Conservation (phyloP, 1,284 basidiomycete species). For the Omphalotus olearius region DNA sequence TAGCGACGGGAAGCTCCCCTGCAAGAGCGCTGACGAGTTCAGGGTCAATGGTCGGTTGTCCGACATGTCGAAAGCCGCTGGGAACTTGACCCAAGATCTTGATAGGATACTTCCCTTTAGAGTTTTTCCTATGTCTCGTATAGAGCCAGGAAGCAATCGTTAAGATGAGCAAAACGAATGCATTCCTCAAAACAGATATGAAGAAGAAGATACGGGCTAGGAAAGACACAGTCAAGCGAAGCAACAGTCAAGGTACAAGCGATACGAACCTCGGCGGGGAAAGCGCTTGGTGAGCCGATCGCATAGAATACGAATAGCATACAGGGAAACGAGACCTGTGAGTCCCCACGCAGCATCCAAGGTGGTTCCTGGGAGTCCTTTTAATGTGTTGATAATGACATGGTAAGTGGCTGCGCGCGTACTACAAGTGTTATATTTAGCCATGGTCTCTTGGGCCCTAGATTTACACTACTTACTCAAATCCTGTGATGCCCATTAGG, state of each 20-base stretch:
- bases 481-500: conserved; percentile 79
- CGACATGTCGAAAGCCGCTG: conserved; percentile 77
- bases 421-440: conserved; percentile 30
- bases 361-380: conserved; percentile 67
- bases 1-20: conserved; percentile 83
- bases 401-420: conserved; percentile 83
- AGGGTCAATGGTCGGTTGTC: conserved; percentile 62
- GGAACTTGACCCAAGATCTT: conserved; percentile 84
- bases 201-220: conserved; percentile 89
- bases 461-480: conserved; percentile 52
- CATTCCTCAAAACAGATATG: conserved; percentile 79
- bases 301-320: conserved; percentile 70
- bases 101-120: conserved; percentile 76
- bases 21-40: conserved; percentile 69
- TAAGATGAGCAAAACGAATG: conserved; percentile 81
- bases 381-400: conserved; percentile 91
- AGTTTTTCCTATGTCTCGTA: conserved; percentile 56
- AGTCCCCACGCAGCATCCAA: conserved; percentile 92
- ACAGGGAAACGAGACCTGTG: conserved; percentile 71
- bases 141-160: conserved; percentile 86
- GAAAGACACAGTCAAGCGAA: conserved; percentile 4
- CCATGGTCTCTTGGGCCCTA: background rate
- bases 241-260: background rate
- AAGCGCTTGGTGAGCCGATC: conserved; percentile 57
- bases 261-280: conserved; percentile 57